Evolutionary conservation across 345 rosid species (phyloP), one percentile per base, ranked within the genome.

Genomic region (Populus alba): DNA sequence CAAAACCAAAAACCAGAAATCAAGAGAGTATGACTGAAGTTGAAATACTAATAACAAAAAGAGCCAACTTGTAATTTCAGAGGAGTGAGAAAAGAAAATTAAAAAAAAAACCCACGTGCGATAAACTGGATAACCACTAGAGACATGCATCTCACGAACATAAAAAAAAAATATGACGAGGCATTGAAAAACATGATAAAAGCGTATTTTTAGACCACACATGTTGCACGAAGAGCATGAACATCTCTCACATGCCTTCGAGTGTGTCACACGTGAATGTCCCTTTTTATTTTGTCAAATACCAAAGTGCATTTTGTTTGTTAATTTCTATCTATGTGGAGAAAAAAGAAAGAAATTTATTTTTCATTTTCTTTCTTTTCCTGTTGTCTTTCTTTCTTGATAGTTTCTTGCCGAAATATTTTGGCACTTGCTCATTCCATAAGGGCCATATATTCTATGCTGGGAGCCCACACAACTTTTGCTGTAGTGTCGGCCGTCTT

Each of bases 401-500:
- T 53, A 20, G 59, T 53, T 53, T 53, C 59, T 53, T 7, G 7
- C 59, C 23, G 23, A 55, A 2, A 8, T 55, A 7, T n/a, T 2
- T 0, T 0, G 61, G 61, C 61, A 22, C 11, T 55, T 8, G 25
- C 61, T 55, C 49, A 57, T 45, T 47, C 4, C 10, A 49, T 39
- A 16, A 72, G 35, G 45, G 73, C 72, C 75, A 74, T 71, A 43
- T 17, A 10, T 63, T 57, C 3, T 47, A 18, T 29, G 61, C 27
- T 73, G 35, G 77, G 79, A 73, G 53, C 66, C 72, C 41, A 51
- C 59, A 5, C 25, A 2, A 53, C 16, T 66, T 47, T 16, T 35
- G 67, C 35, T 66, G 69, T 47, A 16, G 68, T 70, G 85, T 81
- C 85, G 79, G 85, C 51, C 38, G 76, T 7, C 75, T 45, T 31